A percentile compares a stretch with the other conserved stretches of the same genome.
Evolutionary conservation across 441 rosid species (phyloP).

Genomic region (Corymbia citriodora): DNA sequence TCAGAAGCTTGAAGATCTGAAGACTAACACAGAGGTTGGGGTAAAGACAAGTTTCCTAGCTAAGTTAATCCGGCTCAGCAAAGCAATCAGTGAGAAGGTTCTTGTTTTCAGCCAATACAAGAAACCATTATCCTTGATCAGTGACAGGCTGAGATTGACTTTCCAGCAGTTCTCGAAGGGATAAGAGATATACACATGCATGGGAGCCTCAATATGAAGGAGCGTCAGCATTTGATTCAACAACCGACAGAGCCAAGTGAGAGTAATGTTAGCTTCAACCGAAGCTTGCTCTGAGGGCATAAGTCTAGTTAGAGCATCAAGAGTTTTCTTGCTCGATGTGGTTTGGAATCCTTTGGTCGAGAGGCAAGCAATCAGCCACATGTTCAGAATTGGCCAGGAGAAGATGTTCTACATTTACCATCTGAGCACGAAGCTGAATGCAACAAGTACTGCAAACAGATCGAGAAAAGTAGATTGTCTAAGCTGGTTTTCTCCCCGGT

Average conservation of each 20-base stretch:
- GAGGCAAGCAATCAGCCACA: constrained; percentile 65
- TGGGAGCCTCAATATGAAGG: constrained; percentile 27
- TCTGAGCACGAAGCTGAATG: constrained; percentile 37
- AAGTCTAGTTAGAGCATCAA: constrained; percentile 63
- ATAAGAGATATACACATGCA: constrained; percentile 41
- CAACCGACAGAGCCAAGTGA: constrained; percentile 30
- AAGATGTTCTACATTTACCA: constrained; percentile 39
- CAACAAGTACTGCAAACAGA: constrained; percentile 37
- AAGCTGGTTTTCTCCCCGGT: constrained; percentile 42
- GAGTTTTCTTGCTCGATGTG: constrained; percentile 61
- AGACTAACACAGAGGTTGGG: constrained; percentile 33
- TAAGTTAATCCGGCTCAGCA: constrained; percentile 37
- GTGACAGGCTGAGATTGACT: constrained; percentile 25
- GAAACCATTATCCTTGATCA: constrained; percentile 35
- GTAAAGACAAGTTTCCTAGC: constrained; percentile 49
- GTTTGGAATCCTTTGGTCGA: constrained; percentile 67
- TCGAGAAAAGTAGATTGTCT: constrained; percentile 35
- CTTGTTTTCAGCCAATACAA: constrained; percentile 58
- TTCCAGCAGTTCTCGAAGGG: constrained; percentile 37
- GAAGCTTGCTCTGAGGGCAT: constrained; percentile 77
- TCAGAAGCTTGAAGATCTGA: too few species aligned
- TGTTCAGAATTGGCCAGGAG: constrained; percentile 60
- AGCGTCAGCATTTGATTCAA: constrained; percentile 49
- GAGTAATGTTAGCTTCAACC: constrained; percentile 60
- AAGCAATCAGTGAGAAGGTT: constrained; percentile 42